Evolutionary conservation across 805 yeast genomes (phyloP).

Genomic region (Lipomyces yamadae): DNA sequence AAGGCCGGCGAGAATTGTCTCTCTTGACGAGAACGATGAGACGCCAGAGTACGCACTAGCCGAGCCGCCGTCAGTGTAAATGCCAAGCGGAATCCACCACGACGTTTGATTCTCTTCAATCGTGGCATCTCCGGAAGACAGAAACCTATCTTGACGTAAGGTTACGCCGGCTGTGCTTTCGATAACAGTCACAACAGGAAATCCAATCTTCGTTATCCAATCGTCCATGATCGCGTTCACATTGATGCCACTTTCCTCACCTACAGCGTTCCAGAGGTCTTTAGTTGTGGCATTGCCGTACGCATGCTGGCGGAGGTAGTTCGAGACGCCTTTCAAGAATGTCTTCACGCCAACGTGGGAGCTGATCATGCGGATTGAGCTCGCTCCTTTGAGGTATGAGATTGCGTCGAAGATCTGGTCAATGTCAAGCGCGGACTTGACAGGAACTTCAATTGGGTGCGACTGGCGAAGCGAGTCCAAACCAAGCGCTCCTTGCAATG

Average conservation of each 20-base stretch:
- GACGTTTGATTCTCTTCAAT: conserved; percentile 71
- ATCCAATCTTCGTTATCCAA: conserved; percentile 82
- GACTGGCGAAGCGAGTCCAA: conserved; percentile 79
- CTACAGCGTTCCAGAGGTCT: conserved; percentile 76
- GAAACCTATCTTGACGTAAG: conserved; percentile 73
- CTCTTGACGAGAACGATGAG: conserved; percentile 43
- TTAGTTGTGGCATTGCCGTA: conserved; percentile 78
- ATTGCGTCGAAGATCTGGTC: conserved; percentile 86
- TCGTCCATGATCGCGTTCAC: conserved; percentile 74
- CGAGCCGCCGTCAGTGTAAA: conserved; percentile 38
- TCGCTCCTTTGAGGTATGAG: conserved; percentile 81
- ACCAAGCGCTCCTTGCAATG: conserved; percentile 70
- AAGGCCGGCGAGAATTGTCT: conserved; percentile 31
- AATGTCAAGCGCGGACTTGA: conserved; percentile 75
- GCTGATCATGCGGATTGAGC: conserved; percentile 77
- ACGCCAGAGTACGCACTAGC: conserved; percentile 35
- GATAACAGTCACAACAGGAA: conserved; percentile 70
- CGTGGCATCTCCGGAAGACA: conserved; percentile 76
- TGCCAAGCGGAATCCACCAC: conserved; percentile 52
- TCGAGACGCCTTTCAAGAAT: conserved; percentile 78
- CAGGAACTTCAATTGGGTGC: conserved; percentile 86
- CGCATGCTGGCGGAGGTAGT: conserved; percentile 73
- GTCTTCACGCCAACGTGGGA: conserved; percentile 78
- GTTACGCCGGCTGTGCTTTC: conserved; percentile 58
- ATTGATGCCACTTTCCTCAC: conserved; percentile 72